Conservation (phyloP, 805 yeast species). For the Maudiozyma saulgeensis region DNA sequence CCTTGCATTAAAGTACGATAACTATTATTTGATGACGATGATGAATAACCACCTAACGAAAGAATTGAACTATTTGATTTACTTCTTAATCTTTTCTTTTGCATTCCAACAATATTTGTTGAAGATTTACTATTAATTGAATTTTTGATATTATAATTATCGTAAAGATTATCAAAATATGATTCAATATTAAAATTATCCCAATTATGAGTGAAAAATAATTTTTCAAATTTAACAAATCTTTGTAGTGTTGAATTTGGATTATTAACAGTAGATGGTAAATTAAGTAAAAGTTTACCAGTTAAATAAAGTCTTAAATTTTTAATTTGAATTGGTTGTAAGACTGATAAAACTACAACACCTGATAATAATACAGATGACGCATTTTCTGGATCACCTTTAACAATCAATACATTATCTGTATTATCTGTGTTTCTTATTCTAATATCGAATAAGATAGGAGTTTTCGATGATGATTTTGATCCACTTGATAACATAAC, state of each 20-base stretch:
- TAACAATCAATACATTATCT: conserved; percentile 62
- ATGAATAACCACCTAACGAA: conserved; percentile 20
- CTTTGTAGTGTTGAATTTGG: conserved; percentile 37
- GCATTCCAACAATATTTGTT: conserved; percentile 16
- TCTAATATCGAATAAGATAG: conserved; percentile 43
- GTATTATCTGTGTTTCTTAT: conserved; percentile 52
- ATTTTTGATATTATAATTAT: conserved; percentile 11
- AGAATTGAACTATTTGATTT: conserved; percentile 24
- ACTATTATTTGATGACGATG: conserved; percentile 15
- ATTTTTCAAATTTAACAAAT: conserved; percentile 47
- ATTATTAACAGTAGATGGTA: conserved; percentile 37
- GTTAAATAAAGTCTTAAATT: conserved; percentile 52
- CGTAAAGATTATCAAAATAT: conserved; percentile 24
- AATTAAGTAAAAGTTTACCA: conserved; percentile 56
- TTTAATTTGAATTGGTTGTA: conserved; percentile 65
- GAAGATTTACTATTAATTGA: conserved; percentile 14
- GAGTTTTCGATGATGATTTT: conserved; percentile 18
- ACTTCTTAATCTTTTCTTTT: conserved; percentile 7
- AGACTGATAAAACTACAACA: conserved; percentile 62
- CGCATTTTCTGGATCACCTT: conserved; percentile 73
- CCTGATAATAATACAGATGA: conserved; percentile 70
- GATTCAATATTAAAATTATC: conserved; percentile 50
- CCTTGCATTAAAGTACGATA: conserved; percentile 51
- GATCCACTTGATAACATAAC: conserved; percentile 8
- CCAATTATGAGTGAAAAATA: conserved; percentile 71